Evolutionary conservation across 2,329 filamentous ascomycete genomes (phyloP), one percentile per base, ranked within the genome.

Genomic region (Dactylellina parvicollis): DNA sequence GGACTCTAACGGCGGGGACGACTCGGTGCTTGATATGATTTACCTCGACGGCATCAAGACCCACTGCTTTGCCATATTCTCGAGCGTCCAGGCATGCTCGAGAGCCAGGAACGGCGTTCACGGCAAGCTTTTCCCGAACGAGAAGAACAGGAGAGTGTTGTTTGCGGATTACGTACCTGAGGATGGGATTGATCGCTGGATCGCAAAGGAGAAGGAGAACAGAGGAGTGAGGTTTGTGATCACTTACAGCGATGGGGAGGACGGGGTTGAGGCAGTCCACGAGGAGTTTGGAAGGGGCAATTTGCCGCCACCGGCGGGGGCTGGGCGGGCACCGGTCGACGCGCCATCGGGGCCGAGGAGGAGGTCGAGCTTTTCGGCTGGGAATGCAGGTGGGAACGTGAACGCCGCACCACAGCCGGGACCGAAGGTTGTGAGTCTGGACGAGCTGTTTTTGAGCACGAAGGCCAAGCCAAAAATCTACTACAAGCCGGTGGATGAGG

Each of bases 151-250:
- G 30, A 96, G 95, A 80, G 85, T 88, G 0, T 84, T 98, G 0
- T 96, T 90, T 86, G 91, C 92, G 2, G 95, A 99, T 80, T 98
- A 95, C 79, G 85, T 98, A 18, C 94, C 94, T 0, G 86, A 90
- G 16, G 88, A 92, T 24, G 87, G 88, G 75, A 85, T 96, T 2
- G 80, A 83, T 12, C 85, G 86, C 22, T 98, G 92, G 92, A 89
- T 96, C 69, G 85, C 87, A 5, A 85, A 82, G 40, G 92, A 96
- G 80, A 82, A 88, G 77, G 80, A 83, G 1, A 80, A 79, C 12
- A 77, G 81, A 76, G 78, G 84, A 75, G 79, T 79, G 2, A 84
- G 88, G 22, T 96, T 90, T 88, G 91, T 94, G 80, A 87, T 96
- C 4, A 80, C 85, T 4, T 96, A 96, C 18, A 49, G 57, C 2